Percentiles rank a stretch among this genome's conserved stretches.
These are phyloP conservation scores for Rhynchosporium graminicola DNA, from an alignment of 2,329 filamentous ascomycete species.

Conservation along the genomic window DNA sequence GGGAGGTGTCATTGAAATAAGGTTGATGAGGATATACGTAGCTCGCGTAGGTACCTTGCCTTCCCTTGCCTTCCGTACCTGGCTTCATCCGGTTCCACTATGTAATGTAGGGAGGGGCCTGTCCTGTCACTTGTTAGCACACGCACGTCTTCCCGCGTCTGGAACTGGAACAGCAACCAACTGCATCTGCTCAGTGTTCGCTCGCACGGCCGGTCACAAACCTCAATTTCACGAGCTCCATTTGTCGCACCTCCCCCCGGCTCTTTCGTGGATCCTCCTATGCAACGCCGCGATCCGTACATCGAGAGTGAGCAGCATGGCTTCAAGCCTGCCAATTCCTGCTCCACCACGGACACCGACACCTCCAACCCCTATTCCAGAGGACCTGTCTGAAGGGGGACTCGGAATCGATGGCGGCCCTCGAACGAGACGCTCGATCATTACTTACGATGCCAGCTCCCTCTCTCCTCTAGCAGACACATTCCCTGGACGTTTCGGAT, in stretches of 20 bases:
- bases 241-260: background rate
- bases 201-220: conserved; percentile 1
- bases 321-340: conserved; percentile 58
- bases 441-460: conserved; percentile 46
- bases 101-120: background rate
- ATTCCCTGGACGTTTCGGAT: conserved; percentile 40
- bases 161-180: conserved; percentile 2
- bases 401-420: conserved; percentile 30
- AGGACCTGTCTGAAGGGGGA: conserved; percentile 40
- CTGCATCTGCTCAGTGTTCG: background rate
- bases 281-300: conserved; percentile 21
- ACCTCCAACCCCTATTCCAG: conserved; percentile 54
- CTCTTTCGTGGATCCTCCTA: background rate
- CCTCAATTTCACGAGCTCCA: conserved; percentile 2
- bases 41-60: too few relatives aligned
- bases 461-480: conserved; percentile 48
- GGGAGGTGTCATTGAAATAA: conserved; percentile 25
- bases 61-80: conserved; percentile 12
- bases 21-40: conserved; percentile 22
- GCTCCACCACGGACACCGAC: conserved; percentile 64
- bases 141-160: conserved; percentile 20
- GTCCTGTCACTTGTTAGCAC: conserved; percentile 7
- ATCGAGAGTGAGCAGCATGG: conserved; percentile 48
- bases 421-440: conserved; percentile 35
- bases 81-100: background rate